A percentile compares a stretch with the other conserved stretches of the same genome.
phyloP scores from a whole-genome alignment of 164 flowering plant species.

The Dillenia turbinata region DNA sequence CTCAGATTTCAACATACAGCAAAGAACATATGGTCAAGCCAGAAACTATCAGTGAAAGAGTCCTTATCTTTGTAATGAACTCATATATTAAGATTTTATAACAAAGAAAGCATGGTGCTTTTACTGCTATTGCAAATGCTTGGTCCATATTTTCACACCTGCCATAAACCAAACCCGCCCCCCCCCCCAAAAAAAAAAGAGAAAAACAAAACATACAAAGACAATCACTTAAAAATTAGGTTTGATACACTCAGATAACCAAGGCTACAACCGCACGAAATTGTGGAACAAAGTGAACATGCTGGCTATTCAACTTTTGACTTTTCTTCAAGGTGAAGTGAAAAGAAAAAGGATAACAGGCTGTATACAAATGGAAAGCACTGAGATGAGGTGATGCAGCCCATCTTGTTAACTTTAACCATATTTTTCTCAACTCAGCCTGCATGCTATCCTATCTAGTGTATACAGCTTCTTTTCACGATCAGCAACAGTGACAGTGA shows the following conservation, averaged over 20 bases:
- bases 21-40: not conserved
- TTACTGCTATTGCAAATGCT: not conserved
- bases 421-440: too few species aligned
- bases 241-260: slow-evolving; percentile 68
- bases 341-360: too few species aligned
- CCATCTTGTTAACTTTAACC: too few species aligned
- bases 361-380: too few species aligned
- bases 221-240: slow-evolving; percentile 87
- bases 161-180: not conserved
- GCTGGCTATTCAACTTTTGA: too few species aligned
- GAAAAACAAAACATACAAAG: slow-evolving; percentile 20
- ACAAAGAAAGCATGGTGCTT: not conserved
- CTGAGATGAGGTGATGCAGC: too few species aligned
- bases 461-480: too few species aligned
- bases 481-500: too few species aligned
- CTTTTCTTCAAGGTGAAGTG: too few species aligned
- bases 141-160: not conserved
- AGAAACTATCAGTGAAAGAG: not conserved
- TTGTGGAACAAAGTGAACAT: too few species aligned
- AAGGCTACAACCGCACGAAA: slow-evolving; percentile 25
- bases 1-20: not conserved
- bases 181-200: not conserved
- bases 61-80: not conserved
- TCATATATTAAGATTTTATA: not conserved
- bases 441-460: too few species aligned